Evolutionary conservation across 306 rosid genomes (phyloP), one percentile per base, ranked within the genome.

Genomic region (Medicago truncatula): DNA sequence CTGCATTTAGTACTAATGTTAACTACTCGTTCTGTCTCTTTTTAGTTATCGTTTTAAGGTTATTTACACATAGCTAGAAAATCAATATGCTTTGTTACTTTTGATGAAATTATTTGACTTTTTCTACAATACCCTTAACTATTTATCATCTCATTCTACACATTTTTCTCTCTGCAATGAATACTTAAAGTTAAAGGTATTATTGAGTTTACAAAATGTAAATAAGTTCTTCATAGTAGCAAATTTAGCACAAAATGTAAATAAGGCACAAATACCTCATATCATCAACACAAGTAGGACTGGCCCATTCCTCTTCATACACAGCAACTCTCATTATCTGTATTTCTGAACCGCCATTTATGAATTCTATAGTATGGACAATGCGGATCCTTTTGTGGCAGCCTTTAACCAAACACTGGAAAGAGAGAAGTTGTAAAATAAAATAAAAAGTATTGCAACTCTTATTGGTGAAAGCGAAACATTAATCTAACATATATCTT

Each of bases 351-450:
- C 97, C 98, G 17, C 97, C 93, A 36, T 89, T 78, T 46, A 38
- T 83, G 84, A 95, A 92, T 77, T 95, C 97, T 77, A 95, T 90
- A 38, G 97, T 95, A 54, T 92, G 98, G 76, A 95, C 84, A 14
- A 95, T 78, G 11, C 97, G 95, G 49, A 95, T 86, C 80, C 98
- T 88, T 89, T 79, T 90, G 84, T 95, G 98, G 83, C 97, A 90
- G 72, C 98, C 97, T 85, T 92, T 95, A 46, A 94, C 98, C 83
- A 95, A 89, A 74, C 97, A 92, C 97, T 95, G 53, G 71, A 54
- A 71, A 70, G 75, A 16, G 67, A 79, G 67, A 53, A 25, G 53
- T 71, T 2, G 16, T 12, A 68, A 73, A 21, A 17, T 28, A 28
- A 28, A 28, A 39, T 7, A 38, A 3, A 31, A 15, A 68, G 7